Evolutionary conservation across 176 grass and related monocot genomes (phyloP), one percentile per base, ranked within the genome.

Genomic region (sorghum (Sorghum bicolor)): DNA sequence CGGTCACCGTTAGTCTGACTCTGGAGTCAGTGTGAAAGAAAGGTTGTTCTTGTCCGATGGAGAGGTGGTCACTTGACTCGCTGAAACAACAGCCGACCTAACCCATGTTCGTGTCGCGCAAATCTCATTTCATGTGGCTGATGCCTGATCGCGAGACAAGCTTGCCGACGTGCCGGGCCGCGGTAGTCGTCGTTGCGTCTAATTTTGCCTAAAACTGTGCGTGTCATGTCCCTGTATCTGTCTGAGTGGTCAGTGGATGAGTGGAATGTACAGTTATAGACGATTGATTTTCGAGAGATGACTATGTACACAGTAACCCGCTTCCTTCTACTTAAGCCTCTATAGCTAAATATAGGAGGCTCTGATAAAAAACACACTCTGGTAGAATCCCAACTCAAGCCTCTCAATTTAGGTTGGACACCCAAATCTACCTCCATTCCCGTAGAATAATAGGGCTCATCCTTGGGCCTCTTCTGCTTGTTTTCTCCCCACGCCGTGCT

Each of bases 51-150:
- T 79, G 81, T 74, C 26, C 2, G 75, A 60, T 60, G 30, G 73
- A 78, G 44, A 32, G 31, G 60, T 82, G 70, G 82, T 48, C 67
- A 72, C 43, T 65, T 47, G 82, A 76, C 47, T 64, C 41, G 8
- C n/a, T 8, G 39, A 40, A 75, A 11, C 30, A 76, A 70, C 70
- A 26, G 39, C 63, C 10, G 15, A 72, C 34, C 41, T 39, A 70
- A 47, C 76, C 22, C 67, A 2, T 72, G 58, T 19, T 19, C 58
- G 44, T 85, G 75, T 55, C 77, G 43, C 50, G 76, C 70, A 67
- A 88, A 43, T 17, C 73, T 63, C 60, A 43, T 26, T 57, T 44
- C 11, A 43, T 24, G 22, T 58, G 19, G 40, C 14, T 16, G 5
- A 6, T 79, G 64, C 65, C 75, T 77, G 38, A 77, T 62, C 14